A percentile compares a stretch with the other conserved stretches of the same genome.
Conservation (phyloP, 2,329 filamentous ascomycete species). For the Elsinoe arachidis region DNA sequence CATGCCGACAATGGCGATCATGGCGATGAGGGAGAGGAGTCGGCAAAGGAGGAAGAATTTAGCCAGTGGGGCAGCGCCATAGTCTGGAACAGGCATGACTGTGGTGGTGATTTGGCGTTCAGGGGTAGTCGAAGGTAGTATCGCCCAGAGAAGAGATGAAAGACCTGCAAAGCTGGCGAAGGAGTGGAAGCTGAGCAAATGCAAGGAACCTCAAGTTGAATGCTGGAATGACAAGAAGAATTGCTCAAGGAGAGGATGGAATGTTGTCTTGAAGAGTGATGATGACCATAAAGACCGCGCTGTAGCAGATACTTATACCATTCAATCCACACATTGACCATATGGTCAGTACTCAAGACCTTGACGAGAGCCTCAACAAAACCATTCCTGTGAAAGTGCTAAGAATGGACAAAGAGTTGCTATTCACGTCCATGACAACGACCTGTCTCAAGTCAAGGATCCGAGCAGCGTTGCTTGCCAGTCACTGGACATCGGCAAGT, state of each 20-base stretch:
- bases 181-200: background rate
- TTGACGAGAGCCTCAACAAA: background rate
- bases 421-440: background rate
- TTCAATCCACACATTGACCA: background rate
- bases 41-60: conserved; percentile 69
- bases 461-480: background rate
- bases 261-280: background rate
- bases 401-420: background rate
- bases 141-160: background rate
- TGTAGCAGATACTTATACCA: background rate
- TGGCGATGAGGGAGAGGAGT: conserved; percentile 58
- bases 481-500: conserved; percentile 5
- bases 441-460: conserved; percentile 1
- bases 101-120: background rate
- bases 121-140: background rate
- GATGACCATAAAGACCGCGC: background rate
- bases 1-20: conserved; percentile 72
- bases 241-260: background rate
- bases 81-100: conserved; percentile 49
- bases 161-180: background rate
- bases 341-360: background rate
- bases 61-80: conserved; percentile 60
- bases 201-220: background rate
- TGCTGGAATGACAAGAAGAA: background rate
- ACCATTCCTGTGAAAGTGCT: background rate